Evolutionary conservation across 176 grass and related monocot species (phyloP).

Genomic region (Aegilops speltoides): DNA sequence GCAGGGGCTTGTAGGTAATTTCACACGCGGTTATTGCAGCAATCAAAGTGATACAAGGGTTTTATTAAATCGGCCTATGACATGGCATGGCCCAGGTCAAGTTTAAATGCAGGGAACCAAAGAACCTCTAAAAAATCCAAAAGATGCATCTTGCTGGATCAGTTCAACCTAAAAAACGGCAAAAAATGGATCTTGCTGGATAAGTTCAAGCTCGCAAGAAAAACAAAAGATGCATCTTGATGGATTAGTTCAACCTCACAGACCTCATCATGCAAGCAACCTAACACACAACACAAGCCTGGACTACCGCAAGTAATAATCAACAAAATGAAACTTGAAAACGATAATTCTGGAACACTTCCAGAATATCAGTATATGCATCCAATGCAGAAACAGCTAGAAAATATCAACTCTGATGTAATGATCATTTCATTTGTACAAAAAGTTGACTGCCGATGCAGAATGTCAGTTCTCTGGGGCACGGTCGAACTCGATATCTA

Average conservation of each 20-base stretch:
- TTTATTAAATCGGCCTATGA: no score
- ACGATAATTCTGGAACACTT: neutral
- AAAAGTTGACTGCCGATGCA: neutral
- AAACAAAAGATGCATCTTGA: neutral
- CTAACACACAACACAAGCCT: neutral
- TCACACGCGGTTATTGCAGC: no score
- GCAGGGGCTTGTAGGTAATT: no score
- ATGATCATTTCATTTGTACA: slow-evolving; percentile 9
- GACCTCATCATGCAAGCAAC: neutral
- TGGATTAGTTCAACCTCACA: neutral
- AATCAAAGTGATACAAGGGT: no score
- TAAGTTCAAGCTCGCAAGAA: no score
- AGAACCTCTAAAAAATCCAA: no score
- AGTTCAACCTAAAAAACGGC: no score
- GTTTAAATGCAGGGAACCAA: no score
- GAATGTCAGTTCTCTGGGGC: neutral
- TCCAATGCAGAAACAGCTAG: neutral
- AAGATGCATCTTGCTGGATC: no score
- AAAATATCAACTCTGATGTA: neutral
- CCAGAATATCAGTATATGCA: neutral
- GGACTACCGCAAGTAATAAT: neutral
- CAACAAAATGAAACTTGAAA: neutral
- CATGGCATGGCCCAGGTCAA: no score
- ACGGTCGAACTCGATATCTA: neutral
- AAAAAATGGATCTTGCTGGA: no score